Base-by-base conservation (phyloP, 805 yeast genomes). In the Candida stauntonica region DNA sequence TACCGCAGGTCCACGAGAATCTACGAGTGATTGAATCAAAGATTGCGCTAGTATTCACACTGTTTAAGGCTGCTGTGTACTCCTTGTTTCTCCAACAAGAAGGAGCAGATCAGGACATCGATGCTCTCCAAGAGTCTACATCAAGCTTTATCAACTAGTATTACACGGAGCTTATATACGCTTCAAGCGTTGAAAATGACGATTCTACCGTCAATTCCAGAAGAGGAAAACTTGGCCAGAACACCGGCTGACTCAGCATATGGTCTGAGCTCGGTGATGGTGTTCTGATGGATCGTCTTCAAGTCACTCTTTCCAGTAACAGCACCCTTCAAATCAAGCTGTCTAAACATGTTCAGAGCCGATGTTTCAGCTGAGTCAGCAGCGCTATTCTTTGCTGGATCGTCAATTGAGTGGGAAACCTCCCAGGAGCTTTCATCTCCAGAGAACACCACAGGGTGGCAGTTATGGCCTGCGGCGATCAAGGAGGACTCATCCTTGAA, bases 261-360 rank as follows among this genome's bases (percentile, higher is more conserved):
- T 27, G 76, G 66, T 50, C 78, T 72, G 39, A 91, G 61, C 35
- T 77, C 73, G 38, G 83, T 76, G 58, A 93, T 82, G 26, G 96
- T 81, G 65, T 91, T 93, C 64, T 89, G 96, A 66, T 93, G 98
- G 42, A 86, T 75, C 13, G 96, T 87, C 36, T 73, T 73, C 61
- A 83, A 70, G 27, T 67, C 72, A 36, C 65, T 63, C 38, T 61
- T 58, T 21, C 60, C 60, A 39, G 63, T 69, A 36, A 76, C 76
- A 41, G 85, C 75, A 43, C 99, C 99, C 70, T 88, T 93, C 61
- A 91, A 74, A 65, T 93, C 99, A 73, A 93, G 68, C 63, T 91
- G 96, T 63, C 86, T 81, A 69, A 93, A 93, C 89, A 91, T 87
- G 66, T 85, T 84, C 61, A 93, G 75, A 6, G 94, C 94, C 47